These are phyloP conservation scores for Nosema muscidifuracis DNA, from an alignment of 371 early-diverging fungal species.

Conservation along the genomic window DNA sequence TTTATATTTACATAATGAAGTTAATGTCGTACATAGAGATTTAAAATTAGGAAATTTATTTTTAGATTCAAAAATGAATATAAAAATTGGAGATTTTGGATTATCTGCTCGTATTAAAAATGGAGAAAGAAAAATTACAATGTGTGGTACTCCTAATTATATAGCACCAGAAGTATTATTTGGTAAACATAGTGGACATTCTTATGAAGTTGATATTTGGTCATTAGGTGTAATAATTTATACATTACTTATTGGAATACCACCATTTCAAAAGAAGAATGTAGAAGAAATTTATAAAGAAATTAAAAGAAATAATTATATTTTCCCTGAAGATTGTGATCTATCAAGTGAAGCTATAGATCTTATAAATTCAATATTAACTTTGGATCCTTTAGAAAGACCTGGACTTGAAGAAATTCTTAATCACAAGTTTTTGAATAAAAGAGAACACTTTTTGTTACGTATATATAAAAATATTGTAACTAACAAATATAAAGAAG, in stretches of 20 bases:
- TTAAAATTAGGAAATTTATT: conserved; percentile 90
- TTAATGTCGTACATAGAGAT: conserved; percentile 84
- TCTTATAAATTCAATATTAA: conserved; percentile 71
- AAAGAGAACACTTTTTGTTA: conserved; percentile 39
- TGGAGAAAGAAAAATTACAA: conserved; percentile 67
- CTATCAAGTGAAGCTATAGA: conserved; percentile 70
- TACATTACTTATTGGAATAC: conserved; percentile 79
- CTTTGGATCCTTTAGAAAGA: conserved; percentile 68
- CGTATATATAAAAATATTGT: conserved; percentile 42
- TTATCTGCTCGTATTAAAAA: conserved; percentile 68
- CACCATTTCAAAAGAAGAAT: conserved; percentile 83
- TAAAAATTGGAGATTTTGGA: conserved; percentile 94
- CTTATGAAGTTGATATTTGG: conserved; percentile 94
- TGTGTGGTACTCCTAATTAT: conserved; percentile 95
- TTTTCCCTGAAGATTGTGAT: conserved; percentile 68
- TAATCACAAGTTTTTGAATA: conserved; percentile 57
- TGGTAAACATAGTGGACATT: conserved; percentile 74
- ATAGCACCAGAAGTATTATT: conserved; percentile 92
- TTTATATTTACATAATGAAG: conserved; percentile 72
- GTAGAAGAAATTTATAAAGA: conserved; percentile 72
- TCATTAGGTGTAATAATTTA: conserved; percentile 80
- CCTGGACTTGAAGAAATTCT: conserved; percentile 65
- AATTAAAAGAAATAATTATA: conserved; percentile 71
- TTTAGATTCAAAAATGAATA: conserved; percentile 70
- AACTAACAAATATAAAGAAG: conserved; percentile 12